Evolutionary conservation across 768 basidiomycete species (phyloP), one percentile per base, ranked within the genome.

Genomic region (Termitomyces sp.): DNA sequence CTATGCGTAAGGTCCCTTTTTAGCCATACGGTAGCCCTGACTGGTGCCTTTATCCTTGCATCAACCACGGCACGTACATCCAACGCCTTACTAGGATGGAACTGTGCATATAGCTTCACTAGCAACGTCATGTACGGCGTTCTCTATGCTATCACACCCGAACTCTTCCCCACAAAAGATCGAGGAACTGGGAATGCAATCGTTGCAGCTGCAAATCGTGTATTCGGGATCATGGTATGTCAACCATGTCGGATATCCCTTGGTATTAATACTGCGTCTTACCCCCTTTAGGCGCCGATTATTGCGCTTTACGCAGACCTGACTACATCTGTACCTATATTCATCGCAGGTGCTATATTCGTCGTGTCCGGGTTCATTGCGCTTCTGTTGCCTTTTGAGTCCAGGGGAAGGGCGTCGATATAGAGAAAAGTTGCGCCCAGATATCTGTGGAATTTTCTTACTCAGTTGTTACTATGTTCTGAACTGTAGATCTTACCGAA

Each of bases 91-190:
- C 75, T 91, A 23, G 89, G 83, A 44, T 91, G 89, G 89, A 90
- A 91, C 68, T 91, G 88, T 63, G 87, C 80, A 9, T 88, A 87
- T 58, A 76, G 72, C n/a, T 86, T 86, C 64, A 77, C 69, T 58
- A 83, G 80, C 50, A 85, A 84, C 61, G 81, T 85, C 57, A 89
- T 89, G 87, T 89, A 86, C 48, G 86, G 88, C 6, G 86, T 89
- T 2, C 61, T 90, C 40, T 89, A 88, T 61, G 85, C 86, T 16
- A 67, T 86, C 46, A 82, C 87, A 0, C 81, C 86, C 0, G 86
- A 90, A 66, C 73, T 86, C 5, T 88, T 88, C 65, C 83, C 86
- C 11, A 83, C 84, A 31, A 86, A 86, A 63, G 81, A 88, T 66
- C 75, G 88, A 33, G 88, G 88, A 0, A 90, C 88, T 0, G 88